Evolutionary conservation across 164 flowering plant genomes (phyloP).

Genomic region (Piper betle): DNA sequence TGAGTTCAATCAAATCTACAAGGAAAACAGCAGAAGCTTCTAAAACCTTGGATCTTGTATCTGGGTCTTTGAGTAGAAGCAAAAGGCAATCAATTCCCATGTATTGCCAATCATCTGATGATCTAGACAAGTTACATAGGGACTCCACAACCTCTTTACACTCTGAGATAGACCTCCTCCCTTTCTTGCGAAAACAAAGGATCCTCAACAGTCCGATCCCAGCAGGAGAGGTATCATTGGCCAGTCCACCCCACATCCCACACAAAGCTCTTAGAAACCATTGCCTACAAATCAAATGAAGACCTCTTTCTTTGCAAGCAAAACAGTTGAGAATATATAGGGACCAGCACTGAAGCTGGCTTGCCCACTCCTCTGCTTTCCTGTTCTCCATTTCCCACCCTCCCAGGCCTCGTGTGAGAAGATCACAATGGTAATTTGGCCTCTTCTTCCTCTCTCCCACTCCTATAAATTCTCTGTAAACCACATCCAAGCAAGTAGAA

Average conservation of each 20-base stretch:
- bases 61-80: conserved; percentile 45
- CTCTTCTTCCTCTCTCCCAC: conserved; percentile 28
- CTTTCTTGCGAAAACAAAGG: conserved; percentile 46
- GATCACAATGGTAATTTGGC: conserved; percentile 44
- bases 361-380: conserved; percentile 87
- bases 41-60: conserved; percentile 42
- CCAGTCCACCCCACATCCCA: conserved; percentile 74
- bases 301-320: conserved; percentile 35
- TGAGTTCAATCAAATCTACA: conserved; percentile 45
- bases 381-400: conserved; percentile 52
- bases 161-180: conserved; percentile 37
- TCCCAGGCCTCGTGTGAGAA: conserved; percentile 64
- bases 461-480: conserved; percentile 34
- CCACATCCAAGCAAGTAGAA: conserved; percentile 34
- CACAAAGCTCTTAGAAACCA: conserved; percentile 39
- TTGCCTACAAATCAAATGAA: conserved; percentile 37
- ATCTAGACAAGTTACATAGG: conserved; percentile 59
- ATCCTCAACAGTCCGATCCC: conserved; percentile 62
- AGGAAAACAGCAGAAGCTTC: conserved; percentile 29
- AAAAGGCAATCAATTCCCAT: conserved; percentile 73
- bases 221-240: conserved; percentile 43
- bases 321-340: conserved; percentile 63
- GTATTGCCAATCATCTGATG: conserved; percentile 91
- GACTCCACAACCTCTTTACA: conserved; percentile 22
- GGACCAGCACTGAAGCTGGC: conserved; percentile 83